These are phyloP conservation scores for Kitagawia praeruptora DNA, from an alignment of 129 eudicot genomes.

Conservation along the genomic window DNA sequence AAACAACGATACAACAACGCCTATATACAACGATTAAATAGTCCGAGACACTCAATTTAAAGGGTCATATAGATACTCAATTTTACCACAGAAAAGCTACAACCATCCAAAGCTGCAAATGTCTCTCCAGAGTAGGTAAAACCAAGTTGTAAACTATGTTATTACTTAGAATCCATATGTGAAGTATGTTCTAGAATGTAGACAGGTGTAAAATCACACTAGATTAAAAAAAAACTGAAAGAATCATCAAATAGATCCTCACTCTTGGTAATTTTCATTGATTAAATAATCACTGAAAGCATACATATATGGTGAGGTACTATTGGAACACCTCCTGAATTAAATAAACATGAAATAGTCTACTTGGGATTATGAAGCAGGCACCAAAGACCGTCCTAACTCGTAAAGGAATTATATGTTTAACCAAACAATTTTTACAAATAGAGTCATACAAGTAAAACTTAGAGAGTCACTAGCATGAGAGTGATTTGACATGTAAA, in stretches of 20 bases:
- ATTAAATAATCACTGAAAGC: background rate
- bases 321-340: conserved; percentile 39
- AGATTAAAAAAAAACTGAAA: background rate
- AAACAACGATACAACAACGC: no score
- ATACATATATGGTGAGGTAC: conserved; percentile 26
- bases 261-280: background rate
- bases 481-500: background rate
- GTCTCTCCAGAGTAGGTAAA: background rate
- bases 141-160: no score
- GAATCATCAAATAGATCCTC: background rate
- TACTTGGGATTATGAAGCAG: conserved; percentile 51
- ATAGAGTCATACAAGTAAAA: no score
- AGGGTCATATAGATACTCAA: no score
- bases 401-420: no score
- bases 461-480: background rate
- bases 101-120: background rate
- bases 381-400: conserved; percentile 17
- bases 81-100: background rate
- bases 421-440: background rate
- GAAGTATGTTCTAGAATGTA: background rate
- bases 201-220: background rate
- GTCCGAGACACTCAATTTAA: no score
- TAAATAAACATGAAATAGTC: conserved; percentile 30
- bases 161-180: background rate
- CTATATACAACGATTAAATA: no score